Evolutionary conservation across 192 early-diverging fungal species (phyloP), one percentile per base, ranked within the genome.

Genomic region (Umbelopsis sp.): DNA sequence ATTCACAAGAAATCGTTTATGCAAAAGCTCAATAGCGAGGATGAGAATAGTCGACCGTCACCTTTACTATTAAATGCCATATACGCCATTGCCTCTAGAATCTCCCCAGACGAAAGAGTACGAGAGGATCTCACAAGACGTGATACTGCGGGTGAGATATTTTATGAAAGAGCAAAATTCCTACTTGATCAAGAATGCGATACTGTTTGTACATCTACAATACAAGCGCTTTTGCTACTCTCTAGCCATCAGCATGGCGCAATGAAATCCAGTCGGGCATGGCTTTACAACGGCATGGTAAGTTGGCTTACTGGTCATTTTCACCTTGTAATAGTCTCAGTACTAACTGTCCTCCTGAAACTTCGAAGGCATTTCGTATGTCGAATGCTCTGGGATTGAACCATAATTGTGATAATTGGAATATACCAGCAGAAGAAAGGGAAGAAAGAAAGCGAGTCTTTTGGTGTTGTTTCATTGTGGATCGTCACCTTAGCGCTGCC

Each of bases 371-470:
- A 34, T 88, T 88, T 45, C 75, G 90, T 43, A 90, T 91, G 82
- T 91, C 92, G n/a, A 89, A 90, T 74, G 91, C 92, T 65, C 56
- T 94, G 53, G 92, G 92, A 16, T 82, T 94, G 53, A 87, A 94
- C 68, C 84, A 91, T 25, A 88, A 91, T 71, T 83, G 80, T n/a
- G 74, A 84, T 8, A 82, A 84, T 31, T 87, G 86, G 86, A 81
- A 83, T 74, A 38, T 86, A n/a, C 71, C 81, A 36, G 76, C 75
- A 12, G 69, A 81, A 21, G 90, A 94, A 52, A 72, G 77, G 4
- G 89, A 92, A 74, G 73, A 86, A 47, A 71, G 92, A 36, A 88
- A 87, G 52, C 84, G 91, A 43, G 85, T 90, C 0, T 94, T 90
- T 86, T 94, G 92, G 92, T 79, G 86, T 26, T 90, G 88, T 73